Base-by-base conservation (phyloP, 2,329 filamentous ascomycete species). In the Pseudogymnoascus sp. region DNA sequence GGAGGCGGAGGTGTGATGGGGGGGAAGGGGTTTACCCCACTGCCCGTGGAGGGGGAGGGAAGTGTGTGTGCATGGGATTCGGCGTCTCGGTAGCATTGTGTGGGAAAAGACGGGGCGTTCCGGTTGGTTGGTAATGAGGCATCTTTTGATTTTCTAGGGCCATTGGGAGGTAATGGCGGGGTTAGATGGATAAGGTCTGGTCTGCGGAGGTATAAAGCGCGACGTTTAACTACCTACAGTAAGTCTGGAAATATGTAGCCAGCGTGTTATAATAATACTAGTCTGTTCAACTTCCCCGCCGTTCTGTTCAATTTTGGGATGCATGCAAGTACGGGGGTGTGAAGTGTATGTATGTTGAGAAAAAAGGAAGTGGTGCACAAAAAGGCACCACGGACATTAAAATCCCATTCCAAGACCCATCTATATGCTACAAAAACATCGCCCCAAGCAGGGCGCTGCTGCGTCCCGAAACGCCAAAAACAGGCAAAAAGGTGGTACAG, bases 1-100 rank as follows among this genome's bases (percentile, higher is more conserved):
- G 34, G 61, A 66, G 16, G 65, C 19, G 60, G 60, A 23, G 11
- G n/a, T 61, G 28, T 36, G 60, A 23, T 31, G 31, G n/a, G 11
- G 25, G 25, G n/a, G n/a, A n/a, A n/a, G n/a, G n/a, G n/a, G n/a
- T n/a, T n/a, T n/a, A n/a, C n/a, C n/a, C n/a, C n/a, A n/a, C n/a
- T n/a, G n/a, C n/a, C n/a, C n/a, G n/a, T n/a, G n/a, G n/a, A n/a
- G n/a, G n/a, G n/a, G n/a, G n/a, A n/a, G n/a, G n/a, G n/a, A n/a
- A 51, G 19, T 25, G 51, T 60, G 19, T 31, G 43, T 5, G 31
- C 31, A 60, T 60, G 25, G 25, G 25, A 60, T 60, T 31, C 19
- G 51, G 25, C 19, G 25, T 60, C 14, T 34, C 10, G 25, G 51
- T 16, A 16, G 51, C 51, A 34, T 60, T 31, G 16, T 31, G 16